Conservation (phyloP, 2,329 filamentous ascomycete species). For the Neonectria hederae region DNA sequence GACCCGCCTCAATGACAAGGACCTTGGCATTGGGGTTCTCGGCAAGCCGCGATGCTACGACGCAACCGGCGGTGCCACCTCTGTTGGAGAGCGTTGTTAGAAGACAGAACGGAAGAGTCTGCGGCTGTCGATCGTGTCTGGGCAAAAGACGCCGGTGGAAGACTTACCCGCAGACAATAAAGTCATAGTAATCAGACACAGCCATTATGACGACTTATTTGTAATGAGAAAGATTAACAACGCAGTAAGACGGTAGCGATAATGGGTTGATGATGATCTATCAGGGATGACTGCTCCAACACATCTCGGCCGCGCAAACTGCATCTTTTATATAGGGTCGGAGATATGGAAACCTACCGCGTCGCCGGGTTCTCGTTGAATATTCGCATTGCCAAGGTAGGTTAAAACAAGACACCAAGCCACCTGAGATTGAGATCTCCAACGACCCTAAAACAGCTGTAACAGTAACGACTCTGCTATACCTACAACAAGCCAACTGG, state of each 20-base stretch:
- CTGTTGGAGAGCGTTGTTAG: constrained; percentile 28
- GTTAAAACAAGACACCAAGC: constrained; percentile 2
- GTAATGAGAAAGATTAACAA: no score
- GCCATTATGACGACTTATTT: constrained; percentile 27
- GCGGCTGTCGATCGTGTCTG: constrained; percentile 1
- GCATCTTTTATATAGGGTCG: constrained; percentile 14
- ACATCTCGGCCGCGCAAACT: background rate
- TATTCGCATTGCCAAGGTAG: background rate
- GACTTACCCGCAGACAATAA: constrained; percentile 48
- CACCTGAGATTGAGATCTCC: constrained; percentile 12
- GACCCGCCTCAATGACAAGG: constrained; percentile 51
- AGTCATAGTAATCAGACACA: constrained; percentile 43
- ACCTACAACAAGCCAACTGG: constrained; percentile 13
- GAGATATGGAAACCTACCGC: background rate
- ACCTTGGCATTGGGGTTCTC: constrained; percentile 45
- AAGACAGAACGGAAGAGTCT: background rate
- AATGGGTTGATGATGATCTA: constrained; percentile 4
- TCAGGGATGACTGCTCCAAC: background rate
- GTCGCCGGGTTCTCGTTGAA: background rate
- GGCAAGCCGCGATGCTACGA: constrained; percentile 50
- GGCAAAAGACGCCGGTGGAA: background rate
- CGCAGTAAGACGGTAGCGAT: background rate
- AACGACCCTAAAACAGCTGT: constrained; percentile 15
- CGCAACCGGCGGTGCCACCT: constrained; percentile 51
- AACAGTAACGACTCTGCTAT: constrained; percentile 18